Evolutionary conservation across 2,329 filamentous ascomycete genomes (phyloP), one percentile per base, ranked within the genome.

Genomic region (Colletotrichum truncatum): DNA sequence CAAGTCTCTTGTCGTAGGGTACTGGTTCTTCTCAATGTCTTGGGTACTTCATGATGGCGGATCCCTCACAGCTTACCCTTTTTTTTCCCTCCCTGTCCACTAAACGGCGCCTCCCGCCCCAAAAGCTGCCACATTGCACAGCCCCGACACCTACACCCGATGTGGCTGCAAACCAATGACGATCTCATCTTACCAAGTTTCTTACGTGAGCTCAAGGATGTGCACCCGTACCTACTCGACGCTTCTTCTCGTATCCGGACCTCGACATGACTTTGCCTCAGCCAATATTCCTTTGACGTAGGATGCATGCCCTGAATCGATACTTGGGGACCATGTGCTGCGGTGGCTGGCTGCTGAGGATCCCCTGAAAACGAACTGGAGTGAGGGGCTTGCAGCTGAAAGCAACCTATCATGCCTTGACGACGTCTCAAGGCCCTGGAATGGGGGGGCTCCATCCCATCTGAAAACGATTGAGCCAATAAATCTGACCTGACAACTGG

Each of bases 341-440:
- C 28, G 28, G 41, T 62, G 62, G 57, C 62, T 65, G 56, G 62
- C 28, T 62, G 21, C 51, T 32, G 28, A 55, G 41, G 26, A 21
- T 62, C 41, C 49, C 48, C 56, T 54, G 57, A 49, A 54, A 62
- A 55, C 57, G 49, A 55, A 49, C 52, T 56, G 43, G 41, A 56
- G 57, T 62, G 62, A 66, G 49, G 57, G 51, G 63, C 28, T 36
- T 9, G 28, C 57, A 62, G 57, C 49, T 36, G 57, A 56, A 63
- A 66, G 51, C 63, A 34, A 66, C 57, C 63, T 39, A 66, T 63
- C 57, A 63, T 25, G 41, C 57, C 49, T 51, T 38, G 63, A 52
- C 62, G 57, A 21, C 58, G 63, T 63, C 57, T 39, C 36, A 36
- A 30, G 9, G 49, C 63, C 49, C 36, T 62, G 57, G 57, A 55